These are phyloP conservation scores for Hypoxylon lienhwacheense DNA, from an alignment of 495 filamentous ascomycete species.

Conservation along the genomic window DNA sequence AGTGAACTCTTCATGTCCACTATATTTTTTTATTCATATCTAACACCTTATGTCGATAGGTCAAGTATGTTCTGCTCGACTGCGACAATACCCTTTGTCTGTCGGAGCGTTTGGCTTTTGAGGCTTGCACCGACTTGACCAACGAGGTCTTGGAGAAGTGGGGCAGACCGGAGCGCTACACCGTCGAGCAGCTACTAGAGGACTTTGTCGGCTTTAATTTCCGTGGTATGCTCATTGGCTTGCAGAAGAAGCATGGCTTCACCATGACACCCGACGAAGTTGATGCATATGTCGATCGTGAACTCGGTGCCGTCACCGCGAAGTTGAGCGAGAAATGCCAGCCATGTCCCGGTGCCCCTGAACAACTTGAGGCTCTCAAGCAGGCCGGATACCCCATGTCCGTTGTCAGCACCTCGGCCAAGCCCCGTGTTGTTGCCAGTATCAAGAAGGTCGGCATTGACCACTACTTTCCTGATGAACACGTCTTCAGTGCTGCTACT, in stretches of 20 bases:
- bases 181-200: constrained; percentile 71
- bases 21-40: neutral
- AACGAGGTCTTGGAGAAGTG: constrained; percentile 81
- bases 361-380: constrained; percentile 66
- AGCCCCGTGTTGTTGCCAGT: constrained; percentile 75
- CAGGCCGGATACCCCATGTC: constrained; percentile 69
- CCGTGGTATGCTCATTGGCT: constrained; percentile 76
- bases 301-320: constrained; percentile 81
- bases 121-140: constrained; percentile 88
- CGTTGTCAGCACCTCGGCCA: constrained; percentile 79
- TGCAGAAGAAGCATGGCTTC: constrained; percentile 78
- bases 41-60: constrained; percentile 48
- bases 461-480: constrained; percentile 73
- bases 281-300: constrained; percentile 72
- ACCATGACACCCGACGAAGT: constrained; percentile 66
- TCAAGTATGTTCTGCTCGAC: constrained; percentile 86
- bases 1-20: no score
- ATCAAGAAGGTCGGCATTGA: constrained; percentile 80
- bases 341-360: constrained; percentile 73
- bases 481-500: constrained; percentile 83
- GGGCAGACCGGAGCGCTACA: constrained; percentile 71
- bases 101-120: constrained; percentile 89
- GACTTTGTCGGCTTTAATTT: constrained; percentile 98
- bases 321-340: constrained; percentile 72
- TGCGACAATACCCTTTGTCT: constrained; percentile 98